Base-by-base conservation (phyloP, 306 rosid species). In the Clitoria ternatea region DNA sequence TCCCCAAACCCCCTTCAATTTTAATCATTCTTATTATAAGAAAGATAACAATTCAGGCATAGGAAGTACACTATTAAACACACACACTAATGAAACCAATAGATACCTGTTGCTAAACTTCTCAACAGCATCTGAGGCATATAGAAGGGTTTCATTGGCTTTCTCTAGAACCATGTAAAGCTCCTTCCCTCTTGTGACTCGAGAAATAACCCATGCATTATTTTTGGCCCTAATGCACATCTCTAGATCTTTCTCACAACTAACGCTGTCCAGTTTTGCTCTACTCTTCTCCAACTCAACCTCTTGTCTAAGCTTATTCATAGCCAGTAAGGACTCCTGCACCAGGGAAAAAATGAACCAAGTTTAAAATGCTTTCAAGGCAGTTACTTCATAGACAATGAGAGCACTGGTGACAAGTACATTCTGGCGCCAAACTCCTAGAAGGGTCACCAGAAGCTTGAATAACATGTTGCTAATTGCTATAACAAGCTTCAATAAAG, bases 41-140 rank as follows among this genome's bases (percentile, higher is more conserved):
- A 42, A 29, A 62, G 36, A 56, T 14, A 69, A 50, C 17, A 50
- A 72, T 44, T 50, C 27, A 30, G n/a, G 44, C 62, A 61, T 43
- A 26, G 49, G 45, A 78, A 71, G 45, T 24, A 61, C 49, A 60
- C n/a, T 29, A 42, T 12, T 19, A 39, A 47, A 32, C 36, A 40
- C 29, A 32, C 36, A 40, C 29, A 70, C 14, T 14, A 40, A 50
- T 23, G 55, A 65, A 24, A 67, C 52, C 69, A 59, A 64, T 9
- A 15, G 29, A 33, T 79, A 87, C 96, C 91, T 87, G 92, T 87
- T 80, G 80, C 99, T 94, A 85, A 94, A 94, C 87, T 85, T 94
- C 85, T 94, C 99, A 64, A 91, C 90, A 69, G 93, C 96, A 73
- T 94, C 96, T 3, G 96, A 87, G 50, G 99, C 99, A 83, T 87